These are phyloP conservation scores for Asterophora parasitica DNA, from an alignment of 768 basidiomycete species.

Conservation along the genomic window DNA sequence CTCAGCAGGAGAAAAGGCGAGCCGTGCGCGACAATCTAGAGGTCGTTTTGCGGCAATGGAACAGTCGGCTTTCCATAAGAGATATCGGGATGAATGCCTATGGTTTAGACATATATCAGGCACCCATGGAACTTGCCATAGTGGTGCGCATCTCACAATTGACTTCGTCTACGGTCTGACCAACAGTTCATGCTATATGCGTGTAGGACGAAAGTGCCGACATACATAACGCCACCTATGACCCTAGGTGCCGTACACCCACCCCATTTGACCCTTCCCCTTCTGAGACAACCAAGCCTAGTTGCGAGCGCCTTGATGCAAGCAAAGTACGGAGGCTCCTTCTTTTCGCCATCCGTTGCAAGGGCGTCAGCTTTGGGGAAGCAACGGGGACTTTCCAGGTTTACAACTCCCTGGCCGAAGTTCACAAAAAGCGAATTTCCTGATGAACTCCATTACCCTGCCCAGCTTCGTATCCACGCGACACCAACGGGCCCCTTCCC, in stretches of 20 bases:
- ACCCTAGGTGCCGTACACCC: not conserved
- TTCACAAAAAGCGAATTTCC: not conserved
- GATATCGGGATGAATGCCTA: slow-evolving; percentile 13
- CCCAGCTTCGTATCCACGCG: not conserved
- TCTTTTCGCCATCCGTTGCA: not conserved
- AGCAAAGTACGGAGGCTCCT: not conserved
- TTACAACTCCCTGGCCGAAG: not conserved
- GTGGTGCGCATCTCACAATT: slow-evolving; percentile 6
- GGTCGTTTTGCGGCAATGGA: not conserved
- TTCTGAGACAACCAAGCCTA: slow-evolving; percentile 3
- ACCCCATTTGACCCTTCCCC: not conserved
- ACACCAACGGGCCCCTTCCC: not conserved
- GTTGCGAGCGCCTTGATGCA: slow-evolving; percentile 3
- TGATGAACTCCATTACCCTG: not conserved
- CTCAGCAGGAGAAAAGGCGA: not conserved
- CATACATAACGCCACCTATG: not conserved
- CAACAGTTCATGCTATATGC: not conserved
- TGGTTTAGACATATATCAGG: not conserved
- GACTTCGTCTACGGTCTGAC: not conserved
- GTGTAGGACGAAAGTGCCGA: not conserved
- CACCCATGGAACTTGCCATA: slow-evolving; percentile 14
- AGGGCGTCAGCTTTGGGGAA: not conserved
- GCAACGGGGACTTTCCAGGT: no score
- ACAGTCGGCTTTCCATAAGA: not conserved
- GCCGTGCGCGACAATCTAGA: not conserved